Percentiles rank a stretch among this genome's conserved stretches.
These are phyloP conservation scores for Cyanidium caldarium DNA, from an alignment of 23 red algal species.

Conservation along the genomic window DNA sequence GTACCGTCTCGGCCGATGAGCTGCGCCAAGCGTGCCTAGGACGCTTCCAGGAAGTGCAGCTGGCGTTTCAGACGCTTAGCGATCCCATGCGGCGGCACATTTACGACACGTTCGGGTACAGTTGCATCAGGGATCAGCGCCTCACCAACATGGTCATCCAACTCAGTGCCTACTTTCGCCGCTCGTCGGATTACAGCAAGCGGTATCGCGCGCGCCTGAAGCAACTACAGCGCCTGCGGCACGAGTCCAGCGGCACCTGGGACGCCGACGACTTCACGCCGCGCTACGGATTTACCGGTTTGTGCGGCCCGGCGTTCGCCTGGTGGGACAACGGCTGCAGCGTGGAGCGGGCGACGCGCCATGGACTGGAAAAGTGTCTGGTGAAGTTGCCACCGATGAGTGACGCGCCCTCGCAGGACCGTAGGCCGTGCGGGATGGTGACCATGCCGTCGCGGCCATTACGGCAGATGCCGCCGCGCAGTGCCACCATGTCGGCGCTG, in stretches of 20 bases:
- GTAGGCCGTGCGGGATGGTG: too few species aligned
- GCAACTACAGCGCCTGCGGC: neutral
- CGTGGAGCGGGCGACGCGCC: neutral
- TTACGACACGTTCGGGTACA: neutral
- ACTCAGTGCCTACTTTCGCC: neutral
- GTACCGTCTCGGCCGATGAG: neutral
- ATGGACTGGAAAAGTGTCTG: neutral
- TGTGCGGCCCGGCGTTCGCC: neutral
- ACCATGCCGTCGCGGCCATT: too few species aligned
- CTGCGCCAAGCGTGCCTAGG: neutral
- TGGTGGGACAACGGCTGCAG: constrained; percentile 8
- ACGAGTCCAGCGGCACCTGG: neutral
- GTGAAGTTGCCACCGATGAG: neutral
- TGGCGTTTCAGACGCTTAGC: neutral
- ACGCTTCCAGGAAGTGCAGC: neutral
- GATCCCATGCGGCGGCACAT: neutral
- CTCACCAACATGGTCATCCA: neutral
- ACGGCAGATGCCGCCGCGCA: too few species aligned
- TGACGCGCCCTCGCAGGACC: neutral
- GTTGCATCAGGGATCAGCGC: neutral
- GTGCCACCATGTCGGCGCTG: neutral
- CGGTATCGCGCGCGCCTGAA: neutral
- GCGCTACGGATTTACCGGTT: neutral
- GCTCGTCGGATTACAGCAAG: neutral
- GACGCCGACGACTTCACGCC: neutral